phyloP scores from a whole-genome alignment of 2,329 filamentous ascomycete genomes.

The Xylariaceae sp. region DNA sequence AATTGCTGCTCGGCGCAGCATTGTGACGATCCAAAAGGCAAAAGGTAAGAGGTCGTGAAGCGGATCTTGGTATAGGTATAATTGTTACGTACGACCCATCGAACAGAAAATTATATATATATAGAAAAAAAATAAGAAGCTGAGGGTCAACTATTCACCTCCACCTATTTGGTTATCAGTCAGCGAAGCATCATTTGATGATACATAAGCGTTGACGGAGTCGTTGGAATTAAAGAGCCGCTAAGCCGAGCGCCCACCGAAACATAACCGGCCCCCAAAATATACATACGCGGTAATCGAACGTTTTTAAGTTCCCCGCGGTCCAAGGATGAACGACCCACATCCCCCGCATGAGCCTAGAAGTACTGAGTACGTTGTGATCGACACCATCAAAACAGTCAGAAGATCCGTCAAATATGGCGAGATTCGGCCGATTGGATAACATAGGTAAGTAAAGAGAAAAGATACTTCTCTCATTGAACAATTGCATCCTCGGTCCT shows the following conservation, averaged over 20 bases:
- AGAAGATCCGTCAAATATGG: neutral
- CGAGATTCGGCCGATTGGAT: neutral
- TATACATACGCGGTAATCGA: no score
- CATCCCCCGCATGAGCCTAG: neutral
- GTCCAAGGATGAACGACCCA: neutral
- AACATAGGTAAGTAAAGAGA: neutral
- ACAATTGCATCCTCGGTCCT: constrained; percentile 11
- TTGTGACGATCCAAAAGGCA: constrained; percentile 17
- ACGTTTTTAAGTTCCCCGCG: neutral
- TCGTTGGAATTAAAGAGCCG: neutral
- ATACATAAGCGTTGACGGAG: no score
- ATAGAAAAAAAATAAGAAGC: neutral
- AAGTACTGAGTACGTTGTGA: neutral
- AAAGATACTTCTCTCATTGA: constrained; percentile 4
- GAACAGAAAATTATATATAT: neutral
- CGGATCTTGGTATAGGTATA: no score
- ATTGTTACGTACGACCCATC: no score
- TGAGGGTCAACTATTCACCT: neutral
- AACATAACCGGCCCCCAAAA: neutral
- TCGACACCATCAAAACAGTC: neutral
- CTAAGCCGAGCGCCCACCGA: neutral
- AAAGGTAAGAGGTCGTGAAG: no score
- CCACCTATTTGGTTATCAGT: neutral
- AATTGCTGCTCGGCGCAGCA: constrained; percentile 35
- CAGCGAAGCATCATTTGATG: neutral